These are phyloP conservation scores for sweet orange (Citrus sinensis) DNA, from an alignment of 345 rosid species.

Conservation along the genomic window DNA sequence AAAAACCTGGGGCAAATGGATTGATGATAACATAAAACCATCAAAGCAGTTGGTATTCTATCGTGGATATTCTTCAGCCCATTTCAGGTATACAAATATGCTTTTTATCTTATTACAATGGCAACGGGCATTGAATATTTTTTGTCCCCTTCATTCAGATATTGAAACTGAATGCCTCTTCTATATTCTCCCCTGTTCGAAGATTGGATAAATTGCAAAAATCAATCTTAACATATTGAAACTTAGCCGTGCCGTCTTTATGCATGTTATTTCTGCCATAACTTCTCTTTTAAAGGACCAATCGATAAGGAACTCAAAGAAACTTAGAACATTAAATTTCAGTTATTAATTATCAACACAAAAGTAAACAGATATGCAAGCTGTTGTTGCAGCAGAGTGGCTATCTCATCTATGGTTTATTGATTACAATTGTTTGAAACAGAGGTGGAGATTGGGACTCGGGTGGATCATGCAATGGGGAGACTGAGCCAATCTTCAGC, in stretches of 20 bases:
- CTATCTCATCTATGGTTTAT: not conserved
- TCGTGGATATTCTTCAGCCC: conserved; percentile 95
- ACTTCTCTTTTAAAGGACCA: not conserved
- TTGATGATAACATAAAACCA: conserved; percentile 52
- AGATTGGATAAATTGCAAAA: not conserved
- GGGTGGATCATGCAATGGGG: conserved; percentile 87
- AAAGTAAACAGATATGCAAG: not conserved
- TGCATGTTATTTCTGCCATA: not conserved
- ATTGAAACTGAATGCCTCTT: not conserved
- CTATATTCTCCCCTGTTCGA: not conserved
- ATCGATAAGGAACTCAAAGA: not conserved
- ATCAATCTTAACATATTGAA: not conserved
- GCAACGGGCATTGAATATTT: not conserved
- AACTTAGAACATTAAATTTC: not conserved
- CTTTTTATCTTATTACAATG: not conserved
- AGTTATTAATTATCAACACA: not conserved
- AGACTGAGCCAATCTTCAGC: conserved; percentile 55
- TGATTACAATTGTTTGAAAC: conserved; percentile 10
- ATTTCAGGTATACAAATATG: conserved; percentile 56
- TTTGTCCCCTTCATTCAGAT: not conserved
- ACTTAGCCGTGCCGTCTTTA: not conserved
- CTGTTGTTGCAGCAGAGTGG: not conserved
- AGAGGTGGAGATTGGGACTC: conserved; percentile 99
- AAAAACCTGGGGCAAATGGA: conserved; percentile 90
- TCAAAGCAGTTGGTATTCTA: conserved; percentile 67